These are phyloP conservation scores for Helianthus tuberosus DNA, from an alignment of 129 eudicot species.

Conservation along the genomic window DNA sequence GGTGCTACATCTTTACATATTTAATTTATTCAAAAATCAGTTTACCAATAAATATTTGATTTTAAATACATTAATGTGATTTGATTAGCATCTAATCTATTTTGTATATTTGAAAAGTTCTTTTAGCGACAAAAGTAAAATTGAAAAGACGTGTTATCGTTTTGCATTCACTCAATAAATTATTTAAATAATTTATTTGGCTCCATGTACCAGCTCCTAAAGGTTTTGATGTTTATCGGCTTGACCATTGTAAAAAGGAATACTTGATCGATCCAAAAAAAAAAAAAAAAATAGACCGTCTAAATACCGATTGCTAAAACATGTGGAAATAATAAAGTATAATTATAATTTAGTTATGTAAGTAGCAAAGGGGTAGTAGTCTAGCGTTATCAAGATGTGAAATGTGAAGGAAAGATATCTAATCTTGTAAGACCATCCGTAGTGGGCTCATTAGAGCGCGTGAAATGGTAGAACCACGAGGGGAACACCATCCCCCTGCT, in stretches of 20 bases:
- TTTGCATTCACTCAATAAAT: conserved; percentile 25
- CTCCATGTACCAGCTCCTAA: conserved; percentile 3
- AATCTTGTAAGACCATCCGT: no score
- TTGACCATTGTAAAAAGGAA: not conserved
- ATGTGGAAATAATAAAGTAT: no score
- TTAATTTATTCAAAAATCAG: not conserved
- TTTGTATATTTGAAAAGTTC: not conserved
- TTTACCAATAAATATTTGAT: not conserved
- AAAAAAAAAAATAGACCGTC: no score
- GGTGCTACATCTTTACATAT: not conserved
- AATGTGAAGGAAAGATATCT: no score
- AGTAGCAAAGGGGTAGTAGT: no score
- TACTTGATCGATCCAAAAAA: not conserved
- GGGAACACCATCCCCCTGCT: no score
- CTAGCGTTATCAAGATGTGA: no score
- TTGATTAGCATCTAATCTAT: conserved; percentile 31
- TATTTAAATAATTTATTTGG: conserved; percentile 8
- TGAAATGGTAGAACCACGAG: no score
- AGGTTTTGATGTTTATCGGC: conserved; percentile 5
- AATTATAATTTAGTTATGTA: no score
- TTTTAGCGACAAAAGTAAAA: conserved; percentile 22
- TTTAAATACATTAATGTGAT: conserved; percentile 9
- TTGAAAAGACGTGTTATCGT: conserved; percentile 29
- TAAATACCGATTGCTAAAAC: no score
- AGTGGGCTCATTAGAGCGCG: no score